Base-by-base conservation (phyloP, 169 alveolate species). In the Condylostoma magnum region DNA sequence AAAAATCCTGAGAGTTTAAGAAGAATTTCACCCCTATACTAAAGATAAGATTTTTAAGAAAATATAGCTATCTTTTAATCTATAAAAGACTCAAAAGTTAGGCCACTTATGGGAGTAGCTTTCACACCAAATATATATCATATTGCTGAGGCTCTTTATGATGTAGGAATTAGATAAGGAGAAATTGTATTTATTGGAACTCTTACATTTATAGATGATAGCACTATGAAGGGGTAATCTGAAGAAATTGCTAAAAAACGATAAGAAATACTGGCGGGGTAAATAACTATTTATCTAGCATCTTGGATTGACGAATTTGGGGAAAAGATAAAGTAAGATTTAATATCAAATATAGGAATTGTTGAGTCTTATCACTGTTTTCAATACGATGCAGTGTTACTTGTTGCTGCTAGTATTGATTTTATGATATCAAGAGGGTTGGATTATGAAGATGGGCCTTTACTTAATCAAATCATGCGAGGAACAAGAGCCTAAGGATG, bases 111-210 rank as follows among this genome's bases (percentile, higher is more conserved):
- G 18, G 20, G 38, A 8, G 15, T 12, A 5, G 0, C 30, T 27
- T 25, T 12, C 12, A 43, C 25, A 20, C 58, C 58, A 2, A 1
- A 22, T 20, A 22, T n/a, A 12, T 25, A 18, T 6, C 73, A 63
- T 44, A 5, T 63, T 12, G 20, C 15, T 63, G 73, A 63, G 46
- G 60, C 25, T n/a, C 30, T 63, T 18, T 63, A 63, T 63, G 73
- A 63, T 43, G 3, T 44, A n/a, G 73, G 73, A 12, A 12, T 63
- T 18, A 63, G 73, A 43, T 43, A 41, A 41, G 73, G 1, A 0
- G 25, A 6, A 1, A 1, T 0, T 5, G 30, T 25, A 25, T 25
- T 2, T 41, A 22, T n/a, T 27, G 30, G 31, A n/a, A 27, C 20
- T 53, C 30, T n/a, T n/a, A n/a, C n/a, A n/a, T n/a, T n/a, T n/a